Evolutionary conservation across 768 basidiomycete genomes (phyloP).

Genomic region (Neoboletus subvelutipes): DNA sequence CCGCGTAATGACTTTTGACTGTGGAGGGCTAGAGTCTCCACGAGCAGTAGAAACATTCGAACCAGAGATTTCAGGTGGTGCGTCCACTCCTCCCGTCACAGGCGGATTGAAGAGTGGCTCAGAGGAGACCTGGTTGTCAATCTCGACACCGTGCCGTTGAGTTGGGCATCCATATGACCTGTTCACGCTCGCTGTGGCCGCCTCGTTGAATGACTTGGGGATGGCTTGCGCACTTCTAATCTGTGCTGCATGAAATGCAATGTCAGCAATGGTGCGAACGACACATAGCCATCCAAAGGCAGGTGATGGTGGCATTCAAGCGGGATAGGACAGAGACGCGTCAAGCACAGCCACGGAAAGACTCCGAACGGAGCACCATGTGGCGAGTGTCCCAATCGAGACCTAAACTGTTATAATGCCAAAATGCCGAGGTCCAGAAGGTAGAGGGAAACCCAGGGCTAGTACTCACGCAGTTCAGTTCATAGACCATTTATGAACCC

Average conservation of each 20-base stretch:
- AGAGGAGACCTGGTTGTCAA: background rate
- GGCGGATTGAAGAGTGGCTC: background rate
- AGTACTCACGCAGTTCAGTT: too few species aligned
- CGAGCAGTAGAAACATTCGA: background rate
- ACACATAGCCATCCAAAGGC: slow-evolving; percentile 75
- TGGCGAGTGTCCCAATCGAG: too few species aligned
- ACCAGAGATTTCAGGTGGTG: background rate
- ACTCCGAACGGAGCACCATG: too few species aligned
- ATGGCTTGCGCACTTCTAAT: slow-evolving; percentile 47
- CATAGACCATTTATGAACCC: too few species aligned
- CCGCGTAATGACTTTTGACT: too few species aligned
- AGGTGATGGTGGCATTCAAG: slow-evolving; percentile 63
- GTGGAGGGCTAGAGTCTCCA: background rate
- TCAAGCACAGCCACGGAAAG: slow-evolving; percentile 14
- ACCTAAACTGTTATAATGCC: too few species aligned
- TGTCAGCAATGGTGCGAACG: slow-evolving; percentile 55
- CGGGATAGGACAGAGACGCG: background rate
- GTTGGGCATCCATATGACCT: background rate
- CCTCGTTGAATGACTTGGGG: background rate
- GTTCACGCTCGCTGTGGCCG: background rate
- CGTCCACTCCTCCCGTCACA: background rate
- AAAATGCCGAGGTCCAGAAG: too few species aligned
- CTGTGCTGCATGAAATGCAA: slow-evolving; percentile 61
- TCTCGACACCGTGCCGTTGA: background rate
- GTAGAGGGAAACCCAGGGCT: too few species aligned